Evolutionary conservation across 352 stramenopile species (phyloP).

Genomic region (Pelagophyceae sp.): DNA sequence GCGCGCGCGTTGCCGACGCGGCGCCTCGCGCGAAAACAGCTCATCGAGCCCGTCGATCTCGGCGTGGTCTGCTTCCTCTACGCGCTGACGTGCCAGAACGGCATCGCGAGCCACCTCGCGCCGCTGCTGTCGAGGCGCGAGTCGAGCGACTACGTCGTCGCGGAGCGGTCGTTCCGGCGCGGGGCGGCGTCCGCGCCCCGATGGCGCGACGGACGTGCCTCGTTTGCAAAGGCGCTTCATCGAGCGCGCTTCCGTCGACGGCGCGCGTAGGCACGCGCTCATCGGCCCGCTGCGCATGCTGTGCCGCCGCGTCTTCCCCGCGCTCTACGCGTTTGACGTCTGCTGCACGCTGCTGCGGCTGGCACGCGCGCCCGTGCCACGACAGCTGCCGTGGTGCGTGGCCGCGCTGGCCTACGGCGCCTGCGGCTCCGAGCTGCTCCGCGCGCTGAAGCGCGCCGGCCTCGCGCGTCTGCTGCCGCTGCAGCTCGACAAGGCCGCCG

Average conservation of each 20-base stretch:
- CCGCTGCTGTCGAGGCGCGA: neutral
- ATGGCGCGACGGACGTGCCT: neutral
- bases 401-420: neutral
- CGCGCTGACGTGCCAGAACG: neutral
- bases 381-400: neutral
- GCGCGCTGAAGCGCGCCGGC: neutral
- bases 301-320: neutral
- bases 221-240: neutral
- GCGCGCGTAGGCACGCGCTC: too few species aligned
- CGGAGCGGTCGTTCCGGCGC: neutral
- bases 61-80: neutral
- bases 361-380: neutral
- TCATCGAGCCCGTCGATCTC: neutral
- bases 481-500: neutral
- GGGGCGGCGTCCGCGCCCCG: neutral
- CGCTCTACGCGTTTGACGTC: neutral
- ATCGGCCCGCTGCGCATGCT: neutral
- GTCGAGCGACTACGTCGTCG: neutral
- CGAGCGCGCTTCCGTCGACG: neutral
- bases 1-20: too few species aligned
- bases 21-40: too few species aligned
- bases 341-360: neutral
- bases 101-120: neutral
- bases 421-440: neutral
- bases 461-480: neutral